Evolutionary conservation across 306 rosid species (phyloP), one percentile per base, ranked within the genome.

Genomic region (Dryas drummondii): DNA sequence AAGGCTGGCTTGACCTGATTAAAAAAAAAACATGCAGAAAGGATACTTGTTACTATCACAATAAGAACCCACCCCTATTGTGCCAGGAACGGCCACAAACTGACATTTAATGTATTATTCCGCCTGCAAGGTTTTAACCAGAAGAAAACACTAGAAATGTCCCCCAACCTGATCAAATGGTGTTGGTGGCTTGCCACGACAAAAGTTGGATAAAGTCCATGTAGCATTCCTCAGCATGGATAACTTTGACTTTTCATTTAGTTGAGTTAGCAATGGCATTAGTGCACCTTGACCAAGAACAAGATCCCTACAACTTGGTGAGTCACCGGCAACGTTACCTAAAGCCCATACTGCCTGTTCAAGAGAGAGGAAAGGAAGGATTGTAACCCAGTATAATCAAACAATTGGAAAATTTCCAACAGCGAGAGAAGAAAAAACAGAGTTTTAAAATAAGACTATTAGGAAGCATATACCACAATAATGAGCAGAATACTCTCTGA

Each of bases 241-340:
- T 67, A 85, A 57, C 76, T 89, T 87, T 37, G 94, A 78, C 41
- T 73, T 84, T 66, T 87, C 90, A 74, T 81, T 87, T 69, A 91
- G 74, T 32, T 78, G 89, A 57, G 78, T 41, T 27, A 91, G 60
- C 72, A 88, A 56, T 15, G 91, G 93, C 68, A 82, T 6, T 16
- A 88, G 83, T 1, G 91, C 93, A 75, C 87, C 89, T 17, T 86
- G 81, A 60, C 75, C 45, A 66, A 91, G 87, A 79, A 87, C 89
- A 78, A 85, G 87, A 82, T 88, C 91, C 71, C 93, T 85, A 67
- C 88, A 74, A 49, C 50, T 72, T 41, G 89, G 90, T 66, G 94
- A 89, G 72, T 87, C 94, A 66, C 90, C 91, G 59, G 90, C 91
- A 78, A 91, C 85, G 54, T 83, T 88, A 73, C 91, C 93, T 26